Conservation (phyloP, 768 basidiomycete species). For the Harrya chromipes region DNA sequence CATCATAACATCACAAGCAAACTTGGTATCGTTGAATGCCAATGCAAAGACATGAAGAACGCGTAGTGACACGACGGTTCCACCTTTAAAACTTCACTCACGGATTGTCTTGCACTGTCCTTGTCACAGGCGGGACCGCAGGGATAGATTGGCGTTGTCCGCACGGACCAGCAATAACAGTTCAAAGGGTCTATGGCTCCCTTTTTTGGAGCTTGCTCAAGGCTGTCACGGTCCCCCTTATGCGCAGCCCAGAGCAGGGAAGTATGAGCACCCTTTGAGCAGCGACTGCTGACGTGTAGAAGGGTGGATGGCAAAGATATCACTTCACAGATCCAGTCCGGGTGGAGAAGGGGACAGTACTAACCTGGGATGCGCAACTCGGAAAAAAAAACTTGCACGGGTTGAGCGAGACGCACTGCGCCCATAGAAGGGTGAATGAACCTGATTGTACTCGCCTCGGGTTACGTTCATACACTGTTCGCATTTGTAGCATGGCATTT, state of each 20-base stretch:
- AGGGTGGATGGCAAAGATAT: constrained; percentile 21
- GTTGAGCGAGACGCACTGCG: constrained; percentile 27
- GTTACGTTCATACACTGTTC: neutral
- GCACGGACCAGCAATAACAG: no score
- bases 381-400: constrained; percentile 30
- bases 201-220: no score
- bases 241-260: no score
- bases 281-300: constrained; percentile 15
- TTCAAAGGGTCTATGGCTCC: no score
- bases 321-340: constrained; percentile 16
- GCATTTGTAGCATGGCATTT: neutral
- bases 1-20: no score
- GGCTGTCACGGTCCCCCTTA: no score
- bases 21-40: neutral
- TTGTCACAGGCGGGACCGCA: no score
- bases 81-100: no score
- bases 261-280: constrained; percentile 34
- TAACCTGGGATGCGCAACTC: constrained; percentile 23
- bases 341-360: constrained; percentile 18
- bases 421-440: constrained; percentile 16
- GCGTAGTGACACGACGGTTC: no score
- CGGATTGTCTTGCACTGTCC: no score
- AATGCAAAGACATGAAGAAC: no score
- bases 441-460: neutral
- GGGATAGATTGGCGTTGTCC: no score